These are phyloP conservation scores for Cryptococcus sp. DNA, from an alignment of 1,284 basidiomycete species.

Conservation along the genomic window DNA sequence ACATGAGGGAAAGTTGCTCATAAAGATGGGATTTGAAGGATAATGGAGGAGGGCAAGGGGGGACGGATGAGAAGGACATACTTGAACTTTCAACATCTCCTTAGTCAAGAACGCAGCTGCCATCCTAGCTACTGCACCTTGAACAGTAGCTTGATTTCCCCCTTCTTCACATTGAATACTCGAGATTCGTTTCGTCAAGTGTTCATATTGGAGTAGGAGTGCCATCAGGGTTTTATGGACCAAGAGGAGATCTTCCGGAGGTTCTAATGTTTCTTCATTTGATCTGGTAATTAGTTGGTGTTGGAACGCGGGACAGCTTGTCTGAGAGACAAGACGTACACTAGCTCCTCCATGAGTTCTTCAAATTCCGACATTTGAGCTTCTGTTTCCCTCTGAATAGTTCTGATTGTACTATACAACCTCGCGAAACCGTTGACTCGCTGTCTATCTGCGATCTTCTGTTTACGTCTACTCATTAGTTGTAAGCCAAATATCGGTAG, in stretches of 20 bases:
- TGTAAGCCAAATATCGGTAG: not conserved
- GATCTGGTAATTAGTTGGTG: conserved; percentile 26
- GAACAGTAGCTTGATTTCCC: conserved; percentile 75
- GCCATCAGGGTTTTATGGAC: conserved; percentile 75
- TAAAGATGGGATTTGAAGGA: too few relatives aligned
- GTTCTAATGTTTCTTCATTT: conserved; percentile 34
- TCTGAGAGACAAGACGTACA: conserved; percentile 45
- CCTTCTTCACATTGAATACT: conserved; percentile 62
- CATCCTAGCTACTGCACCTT: conserved; percentile 70
- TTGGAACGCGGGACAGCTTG: not conserved
- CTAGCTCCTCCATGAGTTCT: conserved; percentile 58
- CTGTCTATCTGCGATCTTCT: conserved; percentile 67
- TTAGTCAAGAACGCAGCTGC: conserved; percentile 80
- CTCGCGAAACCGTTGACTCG: conserved; percentile 61
- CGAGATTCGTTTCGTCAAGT: conserved; percentile 76
- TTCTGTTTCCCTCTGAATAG: conserved; percentile 72
- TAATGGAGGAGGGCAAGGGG: not conserved
- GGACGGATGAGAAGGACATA: conserved; percentile 3
- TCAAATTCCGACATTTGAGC: conserved; percentile 65
- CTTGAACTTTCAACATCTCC: conserved; percentile 51
- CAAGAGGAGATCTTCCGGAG: conserved; percentile 57
- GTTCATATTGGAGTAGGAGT: conserved; percentile 82
- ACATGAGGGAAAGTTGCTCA: too few relatives aligned
- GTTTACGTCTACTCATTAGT: conserved; percentile 59
- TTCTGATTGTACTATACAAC: conserved; percentile 69